Evolutionary conservation across 2,329 filamentous ascomycete genomes (phyloP).

Genomic region (Cryphonectria parasitica): DNA sequence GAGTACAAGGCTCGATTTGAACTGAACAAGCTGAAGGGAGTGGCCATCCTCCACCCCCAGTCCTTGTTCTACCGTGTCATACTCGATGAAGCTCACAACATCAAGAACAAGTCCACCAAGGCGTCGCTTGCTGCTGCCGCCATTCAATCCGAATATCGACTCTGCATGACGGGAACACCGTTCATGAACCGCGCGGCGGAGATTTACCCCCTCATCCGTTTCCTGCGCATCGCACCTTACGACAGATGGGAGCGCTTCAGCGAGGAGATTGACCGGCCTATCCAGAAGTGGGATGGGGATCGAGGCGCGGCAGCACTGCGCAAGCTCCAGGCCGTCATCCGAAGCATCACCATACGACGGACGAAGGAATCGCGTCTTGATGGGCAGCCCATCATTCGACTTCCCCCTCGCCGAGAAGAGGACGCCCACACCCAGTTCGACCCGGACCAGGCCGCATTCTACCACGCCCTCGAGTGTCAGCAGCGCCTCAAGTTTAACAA

Average conservation of each 20-base stretch:
- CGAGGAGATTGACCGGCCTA: constrained; percentile 38
- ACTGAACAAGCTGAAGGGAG: neutral
- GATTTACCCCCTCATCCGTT: constrained; percentile 33
- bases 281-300: constrained; percentile 20
- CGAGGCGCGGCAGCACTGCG: neutral
- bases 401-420: constrained; percentile 66
- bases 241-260: constrained; percentile 34
- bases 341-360: constrained; percentile 76
- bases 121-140: constrained; percentile 16
- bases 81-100: constrained; percentile 27
- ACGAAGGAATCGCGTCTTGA: constrained; percentile 78
- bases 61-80: constrained; percentile 23
- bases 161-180: constrained; percentile 27
- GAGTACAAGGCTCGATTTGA: constrained; percentile 14
- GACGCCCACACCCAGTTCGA: constrained; percentile 65
- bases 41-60: constrained; percentile 33
- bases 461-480: constrained; percentile 42
- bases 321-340: constrained; percentile 62
- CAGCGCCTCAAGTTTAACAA: constrained; percentile 36
- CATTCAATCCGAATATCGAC: constrained; percentile 11
- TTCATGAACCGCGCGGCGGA: constrained; percentile 25
- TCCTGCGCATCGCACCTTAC: constrained; percentile 39
- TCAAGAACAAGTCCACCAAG: constrained; percentile 20
- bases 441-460: constrained; percentile 65
- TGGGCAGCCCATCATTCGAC: constrained; percentile 70